Percentiles rank a stretch among this genome's conserved stretches.
phyloP scores from a whole-genome alignment of 2,329 filamentous ascomycete genomes.

The Pseudogymnoascus sp. region DNA sequence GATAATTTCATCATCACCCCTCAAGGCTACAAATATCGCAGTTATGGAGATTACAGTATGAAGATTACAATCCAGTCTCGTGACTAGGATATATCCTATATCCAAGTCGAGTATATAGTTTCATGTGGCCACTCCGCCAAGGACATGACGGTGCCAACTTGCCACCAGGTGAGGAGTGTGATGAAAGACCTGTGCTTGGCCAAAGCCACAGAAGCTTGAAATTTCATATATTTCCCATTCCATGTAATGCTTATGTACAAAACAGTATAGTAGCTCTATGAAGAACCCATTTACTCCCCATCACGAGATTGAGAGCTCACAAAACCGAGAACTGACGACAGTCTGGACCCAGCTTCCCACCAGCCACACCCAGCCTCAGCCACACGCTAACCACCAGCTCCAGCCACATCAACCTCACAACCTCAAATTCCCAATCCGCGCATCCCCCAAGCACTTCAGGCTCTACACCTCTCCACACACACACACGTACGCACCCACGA shows the following conservation, averaged over 20 bases:
- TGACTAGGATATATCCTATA: background rate
- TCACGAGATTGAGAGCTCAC: background rate
- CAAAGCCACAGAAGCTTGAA: slow-evolving; percentile 1
- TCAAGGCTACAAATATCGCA: background rate
- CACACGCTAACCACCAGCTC: background rate
- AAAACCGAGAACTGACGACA: background rate
- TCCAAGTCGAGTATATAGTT: background rate
- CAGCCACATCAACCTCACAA: background rate
- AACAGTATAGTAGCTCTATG: background rate
- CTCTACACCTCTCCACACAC: too few relatives aligned
- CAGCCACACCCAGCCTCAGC: background rate
- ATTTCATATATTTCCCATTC: background rate
- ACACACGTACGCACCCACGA: slow-evolving; percentile 15
- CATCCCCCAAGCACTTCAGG: slow-evolving; percentile 13
- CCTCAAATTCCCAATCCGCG: background rate
- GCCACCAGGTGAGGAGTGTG: background rate
- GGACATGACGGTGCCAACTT: background rate
- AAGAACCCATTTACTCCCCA: background rate
- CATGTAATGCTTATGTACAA: background rate
- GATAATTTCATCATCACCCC: background rate
- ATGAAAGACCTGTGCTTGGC: background rate
- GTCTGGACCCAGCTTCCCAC: background rate
- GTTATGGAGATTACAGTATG: background rate
- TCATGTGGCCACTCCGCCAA: background rate
- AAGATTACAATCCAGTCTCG: background rate